Conservation (phyloP, 2,329 filamentous ascomycete genomes). For the Gaeumannomyces sp. region DNA sequence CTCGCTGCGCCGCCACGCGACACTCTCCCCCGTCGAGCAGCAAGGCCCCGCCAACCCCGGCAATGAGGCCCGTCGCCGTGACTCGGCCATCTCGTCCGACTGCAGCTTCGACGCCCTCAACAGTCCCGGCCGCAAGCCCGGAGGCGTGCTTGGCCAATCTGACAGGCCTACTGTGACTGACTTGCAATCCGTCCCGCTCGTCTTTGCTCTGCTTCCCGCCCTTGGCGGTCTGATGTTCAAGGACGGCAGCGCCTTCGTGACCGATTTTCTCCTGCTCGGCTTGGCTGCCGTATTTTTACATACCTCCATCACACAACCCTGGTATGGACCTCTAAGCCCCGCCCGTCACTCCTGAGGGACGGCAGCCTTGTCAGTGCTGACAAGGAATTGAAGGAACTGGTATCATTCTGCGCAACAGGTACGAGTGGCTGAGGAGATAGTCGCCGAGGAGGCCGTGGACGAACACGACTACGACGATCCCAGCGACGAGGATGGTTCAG, state of each 20-base stretch:
- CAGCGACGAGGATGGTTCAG: slow-evolving; percentile 36
- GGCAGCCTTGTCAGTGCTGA: too few relatives aligned
- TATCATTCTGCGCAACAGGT: slow-evolving; percentile 65
- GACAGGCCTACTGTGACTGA: slow-evolving; percentile 41
- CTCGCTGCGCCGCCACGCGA: slow-evolving; percentile 21
- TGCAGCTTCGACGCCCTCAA: slow-evolving; percentile 66
- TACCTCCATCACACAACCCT: slow-evolving; percentile 86
- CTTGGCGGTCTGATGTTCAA: slow-evolving; percentile 79
- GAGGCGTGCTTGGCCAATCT: too few relatives aligned
- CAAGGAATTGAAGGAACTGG: slow-evolving; percentile 51
- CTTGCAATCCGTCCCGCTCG: slow-evolving; percentile 76
- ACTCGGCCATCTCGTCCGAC: slow-evolving; percentile 69
- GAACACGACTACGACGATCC: slow-evolving; percentile 15
- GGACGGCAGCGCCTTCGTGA: slow-evolving; percentile 76
- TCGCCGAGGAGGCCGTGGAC: slow-evolving; percentile 30
- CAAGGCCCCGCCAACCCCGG: neutral
- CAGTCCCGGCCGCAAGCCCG: too few relatives aligned
- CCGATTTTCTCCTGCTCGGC: slow-evolving; percentile 74
- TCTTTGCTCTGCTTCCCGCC: slow-evolving; percentile 78
- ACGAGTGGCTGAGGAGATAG: slow-evolving; percentile 43
- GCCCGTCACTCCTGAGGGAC: neutral
- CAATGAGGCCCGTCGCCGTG: slow-evolving; percentile 25
- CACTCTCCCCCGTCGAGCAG: slow-evolving; percentile 6
- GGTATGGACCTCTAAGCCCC: slow-evolving; percentile 46
- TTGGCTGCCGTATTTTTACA: slow-evolving; percentile 83